Conservation (phyloP, 106 monocot genomes). For the Dioscorea zingiberensis region DNA sequence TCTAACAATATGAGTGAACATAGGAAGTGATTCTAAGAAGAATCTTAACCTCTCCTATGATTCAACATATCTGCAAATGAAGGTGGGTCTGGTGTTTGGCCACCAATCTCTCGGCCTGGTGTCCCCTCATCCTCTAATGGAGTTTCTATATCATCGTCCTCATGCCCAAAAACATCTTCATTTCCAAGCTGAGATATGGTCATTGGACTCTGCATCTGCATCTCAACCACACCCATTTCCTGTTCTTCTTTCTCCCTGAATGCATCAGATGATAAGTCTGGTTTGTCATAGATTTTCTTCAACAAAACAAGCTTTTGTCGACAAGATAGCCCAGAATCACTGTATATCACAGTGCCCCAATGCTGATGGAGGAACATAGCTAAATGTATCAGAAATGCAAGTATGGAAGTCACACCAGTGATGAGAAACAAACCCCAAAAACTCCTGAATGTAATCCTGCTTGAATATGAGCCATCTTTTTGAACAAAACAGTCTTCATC, state of each 20-base stretch:
- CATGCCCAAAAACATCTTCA: no score
- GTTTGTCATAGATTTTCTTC: no score
- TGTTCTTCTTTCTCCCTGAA: no score
- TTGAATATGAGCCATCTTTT: background rate
- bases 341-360: background rate
- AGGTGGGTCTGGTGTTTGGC: background rate
- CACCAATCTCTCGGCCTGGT: background rate
- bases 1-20: no score
- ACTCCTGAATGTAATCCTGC: conserved; percentile 15
- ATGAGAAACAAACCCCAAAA: conserved; percentile 37
- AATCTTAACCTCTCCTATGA: no score
- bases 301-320: no score
- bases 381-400: conserved; percentile 4
- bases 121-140: background rate
- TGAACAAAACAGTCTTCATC: conserved; percentile 1
- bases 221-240: no score
- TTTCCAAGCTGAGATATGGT: no score
- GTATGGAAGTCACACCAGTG: conserved; percentile 11
- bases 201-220: no score
- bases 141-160: background rate
- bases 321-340: no score
- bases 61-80: background rate
- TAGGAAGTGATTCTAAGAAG: no score
- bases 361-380: conserved; percentile 9
- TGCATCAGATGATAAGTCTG: no score